A percentile compares a stretch with the other conserved stretches of the same genome.
Evolutionary conservation across 2,329 filamentous ascomycete genomes (phyloP).

Genomic region (Colletotrichum musae): DNA sequence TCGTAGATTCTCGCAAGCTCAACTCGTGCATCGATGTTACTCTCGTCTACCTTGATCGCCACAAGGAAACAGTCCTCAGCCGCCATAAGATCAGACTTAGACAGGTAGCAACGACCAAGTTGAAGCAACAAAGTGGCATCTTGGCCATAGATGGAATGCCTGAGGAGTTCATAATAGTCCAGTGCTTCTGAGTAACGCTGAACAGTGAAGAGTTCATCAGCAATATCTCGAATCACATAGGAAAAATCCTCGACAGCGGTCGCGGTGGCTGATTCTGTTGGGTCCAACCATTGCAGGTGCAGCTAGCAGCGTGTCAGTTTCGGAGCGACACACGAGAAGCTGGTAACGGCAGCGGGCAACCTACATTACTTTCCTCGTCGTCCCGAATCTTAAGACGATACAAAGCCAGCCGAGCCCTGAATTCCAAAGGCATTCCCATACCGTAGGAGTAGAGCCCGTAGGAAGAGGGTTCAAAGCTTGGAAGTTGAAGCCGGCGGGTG

Average conservation of each 20-base stretch:
- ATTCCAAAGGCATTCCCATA: constrained; percentile 80
- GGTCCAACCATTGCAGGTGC: constrained; percentile 80
- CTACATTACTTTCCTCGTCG: constrained; percentile 81
- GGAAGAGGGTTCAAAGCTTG: constrained; percentile 70
- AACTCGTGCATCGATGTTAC: constrained; percentile 82
- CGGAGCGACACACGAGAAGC: constrained; percentile 19
- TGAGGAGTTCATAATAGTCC: constrained; percentile 70
- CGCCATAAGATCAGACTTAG: constrained; percentile 72
- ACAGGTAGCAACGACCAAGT: constrained; percentile 78
- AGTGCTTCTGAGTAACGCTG: constrained; percentile 60
- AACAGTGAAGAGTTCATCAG: constrained; percentile 61
- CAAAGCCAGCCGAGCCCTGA: constrained; percentile 86
- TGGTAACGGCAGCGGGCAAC: constrained; percentile 45
- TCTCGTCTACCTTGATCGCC: constrained; percentile 79
- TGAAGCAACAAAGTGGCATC: constrained; percentile 68
- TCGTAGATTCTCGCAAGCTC: constrained; percentile 90
- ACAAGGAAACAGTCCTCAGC: constrained; percentile 85
- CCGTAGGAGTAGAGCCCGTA: constrained; percentile 77
- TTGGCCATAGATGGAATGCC: constrained; percentile 61
- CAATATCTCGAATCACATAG: constrained; percentile 83
- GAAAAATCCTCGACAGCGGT: constrained; percentile 68
- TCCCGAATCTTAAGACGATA: constrained; percentile 82
- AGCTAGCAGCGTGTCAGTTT: constrained; percentile 55
- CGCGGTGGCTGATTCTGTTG: constrained; percentile 50
- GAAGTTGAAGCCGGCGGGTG: constrained; percentile 74